Evolutionary conservation across 192 early-diverging fungal genomes (phyloP), one percentile per base, ranked within the genome.

Genomic region (Jimgerdemannia flammicorona): DNA sequence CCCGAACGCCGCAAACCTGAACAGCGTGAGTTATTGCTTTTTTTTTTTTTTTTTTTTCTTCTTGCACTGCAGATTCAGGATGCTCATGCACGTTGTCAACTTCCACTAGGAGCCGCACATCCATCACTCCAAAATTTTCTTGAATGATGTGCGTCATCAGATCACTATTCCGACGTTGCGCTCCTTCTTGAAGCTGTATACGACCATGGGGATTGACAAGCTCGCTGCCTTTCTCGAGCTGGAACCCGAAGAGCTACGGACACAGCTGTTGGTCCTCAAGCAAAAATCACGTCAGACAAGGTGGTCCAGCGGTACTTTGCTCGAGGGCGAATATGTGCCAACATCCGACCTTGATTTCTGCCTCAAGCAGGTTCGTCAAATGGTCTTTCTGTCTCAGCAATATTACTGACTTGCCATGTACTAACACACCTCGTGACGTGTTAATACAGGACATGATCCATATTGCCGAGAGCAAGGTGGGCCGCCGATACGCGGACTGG

Each of bases 121-220:
- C 44, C 93, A 93, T 80, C 96, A 98, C 85, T 87, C 91, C 77
- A 92, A 90, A 84, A 88, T 94, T 70, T 99, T 99, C 75, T 75
- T 96, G 75, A 80, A 86, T 42, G 95, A 99, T 76, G 94, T 96
- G 17, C 83, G 87, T n/a, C 86, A 93, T 80, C 95, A 97, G 82
- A 87, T 94, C 40, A 80, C 93, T 43, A 87, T 97, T 40, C 92
- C 95, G 64, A 95, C 94, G 19, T 85, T 99, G 70, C 85, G 97
- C 11, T 97, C 95, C 41, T 98, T 94, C 91, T 85, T 99, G 69
- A 97, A 96, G 87, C 87, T 99, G 67, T 99, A 99, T 87, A 96
- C 95, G 3, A 93, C 95, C 44, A 92, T 99, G 89, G 90, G 89
- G 14, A 88, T 95, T 54, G 92, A 93, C 71, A 95, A 97, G 77